A percentile compares a stretch with the other conserved stretches of the same genome.
These are phyloP conservation scores for Serendipita vermifera DNA, from an alignment of 768 basidiomycete species.

Conservation along the genomic window DNA sequence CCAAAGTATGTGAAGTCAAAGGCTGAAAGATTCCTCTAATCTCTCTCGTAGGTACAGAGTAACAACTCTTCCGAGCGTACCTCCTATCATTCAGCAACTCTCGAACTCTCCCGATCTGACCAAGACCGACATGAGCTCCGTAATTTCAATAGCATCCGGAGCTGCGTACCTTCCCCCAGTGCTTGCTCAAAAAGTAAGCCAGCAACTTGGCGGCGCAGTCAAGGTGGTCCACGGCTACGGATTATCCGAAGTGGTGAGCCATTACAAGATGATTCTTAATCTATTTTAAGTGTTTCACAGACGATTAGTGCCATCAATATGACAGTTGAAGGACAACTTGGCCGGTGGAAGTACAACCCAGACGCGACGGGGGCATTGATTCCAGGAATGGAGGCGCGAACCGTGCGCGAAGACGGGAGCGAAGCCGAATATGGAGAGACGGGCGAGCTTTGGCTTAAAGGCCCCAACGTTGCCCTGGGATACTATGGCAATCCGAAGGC, in stretches of 20 bases:
- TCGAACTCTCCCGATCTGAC: constrained; percentile 38
- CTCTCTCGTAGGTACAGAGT: constrained; percentile 44
- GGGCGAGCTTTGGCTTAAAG: constrained; percentile 75
- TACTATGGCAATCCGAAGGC: constrained; percentile 64
- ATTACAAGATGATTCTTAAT: background rate
- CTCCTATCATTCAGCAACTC: constrained; percentile 53
- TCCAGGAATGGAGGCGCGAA: constrained; percentile 60
- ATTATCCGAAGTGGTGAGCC: constrained; percentile 51
- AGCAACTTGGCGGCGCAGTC: constrained; percentile 26
- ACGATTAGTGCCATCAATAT: constrained; percentile 40
- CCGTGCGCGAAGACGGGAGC: constrained; percentile 51
- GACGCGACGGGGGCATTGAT: constrained; percentile 43
- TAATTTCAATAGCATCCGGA: constrained; percentile 36
- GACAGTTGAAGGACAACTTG: constrained; percentile 34
- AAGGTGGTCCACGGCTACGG: constrained; percentile 41
- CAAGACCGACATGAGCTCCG: constrained; percentile 40
- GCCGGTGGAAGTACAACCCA: constrained; percentile 24
- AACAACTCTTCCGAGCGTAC: constrained; percentile 39
- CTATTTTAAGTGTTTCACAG: constrained; percentile 24
- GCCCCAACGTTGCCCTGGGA: constrained; percentile 70
- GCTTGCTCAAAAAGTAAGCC: constrained; percentile 32
- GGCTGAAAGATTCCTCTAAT: too few relatives aligned
- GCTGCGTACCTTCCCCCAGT: constrained; percentile 56
- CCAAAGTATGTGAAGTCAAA: constrained; percentile 40
- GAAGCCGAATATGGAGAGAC: constrained; percentile 44